Conservation (phyloP, 2,329 filamentous ascomycete genomes). For the Ophiosphaerella korrae region DNA sequence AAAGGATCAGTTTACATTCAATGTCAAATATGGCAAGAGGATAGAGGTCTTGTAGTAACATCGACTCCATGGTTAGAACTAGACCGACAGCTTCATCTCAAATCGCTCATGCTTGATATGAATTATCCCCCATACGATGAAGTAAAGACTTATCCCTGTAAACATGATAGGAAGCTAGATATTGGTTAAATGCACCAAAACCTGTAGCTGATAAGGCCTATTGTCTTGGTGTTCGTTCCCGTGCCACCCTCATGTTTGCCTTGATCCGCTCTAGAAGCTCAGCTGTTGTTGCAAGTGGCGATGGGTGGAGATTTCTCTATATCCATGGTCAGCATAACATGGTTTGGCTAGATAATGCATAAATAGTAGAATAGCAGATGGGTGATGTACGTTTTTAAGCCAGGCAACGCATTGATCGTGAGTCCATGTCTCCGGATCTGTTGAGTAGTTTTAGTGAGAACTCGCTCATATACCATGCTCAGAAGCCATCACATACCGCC, state of each 20-base stretch:
- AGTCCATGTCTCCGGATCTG: slow-evolving; percentile 75
- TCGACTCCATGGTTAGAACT: too few relatives aligned
- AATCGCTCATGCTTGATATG: neutral
- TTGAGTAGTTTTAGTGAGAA: neutral
- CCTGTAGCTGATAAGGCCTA: neutral
- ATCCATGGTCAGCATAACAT: slow-evolving; percentile 1
- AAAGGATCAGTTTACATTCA: slow-evolving; percentile 62
- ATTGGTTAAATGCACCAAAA: too few relatives aligned
- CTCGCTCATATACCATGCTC: too few relatives aligned
- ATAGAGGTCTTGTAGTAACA: slow-evolving; percentile 9
- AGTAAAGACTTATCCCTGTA: too few relatives aligned
- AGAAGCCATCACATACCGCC: slow-evolving; percentile 61
- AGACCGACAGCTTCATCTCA: too few relatives aligned
- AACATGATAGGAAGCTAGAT: too few relatives aligned
- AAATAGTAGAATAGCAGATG: neutral
- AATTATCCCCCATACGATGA: too few relatives aligned
- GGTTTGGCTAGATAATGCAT: neutral
- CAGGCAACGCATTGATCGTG: slow-evolving; percentile 78
- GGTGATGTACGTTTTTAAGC: slow-evolving; percentile 72
- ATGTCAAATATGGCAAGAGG: slow-evolving; percentile 44
- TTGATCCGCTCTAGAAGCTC: slow-evolving; percentile 72
- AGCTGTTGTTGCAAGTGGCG: slow-evolving; percentile 62
- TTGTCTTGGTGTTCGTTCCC: slow-evolving; percentile 16
- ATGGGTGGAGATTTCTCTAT: slow-evolving; percentile 68
- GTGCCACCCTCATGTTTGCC: slow-evolving; percentile 64